Conservation (phyloP, 1,284 basidiomycete genomes). For the Hymenochaete sp. region DNA sequence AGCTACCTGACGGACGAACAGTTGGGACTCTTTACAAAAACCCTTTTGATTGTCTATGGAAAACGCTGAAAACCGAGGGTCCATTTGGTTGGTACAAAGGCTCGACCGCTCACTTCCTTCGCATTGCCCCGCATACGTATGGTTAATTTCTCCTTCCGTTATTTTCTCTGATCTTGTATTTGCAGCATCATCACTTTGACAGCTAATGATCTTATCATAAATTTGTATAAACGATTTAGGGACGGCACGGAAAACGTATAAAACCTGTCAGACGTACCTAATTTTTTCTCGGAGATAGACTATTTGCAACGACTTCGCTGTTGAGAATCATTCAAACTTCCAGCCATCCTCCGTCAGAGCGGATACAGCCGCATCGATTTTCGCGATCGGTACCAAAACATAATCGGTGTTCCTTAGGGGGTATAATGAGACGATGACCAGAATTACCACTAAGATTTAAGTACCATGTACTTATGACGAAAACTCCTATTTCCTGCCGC, state of each 20-base stretch:
- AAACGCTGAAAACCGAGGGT: slow-evolving; percentile 89
- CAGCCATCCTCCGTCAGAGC: slow-evolving; percentile 42
- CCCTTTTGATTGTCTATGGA: slow-evolving; percentile 94
- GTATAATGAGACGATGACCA: slow-evolving; percentile 5
- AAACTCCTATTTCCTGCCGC: slow-evolving; percentile 46
- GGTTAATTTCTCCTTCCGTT: slow-evolving; percentile 22
- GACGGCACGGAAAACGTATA: slow-evolving; percentile 4
- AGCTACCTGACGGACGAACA: slow-evolving; percentile 63
- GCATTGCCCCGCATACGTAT: slow-evolving; percentile 89
- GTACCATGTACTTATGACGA: slow-evolving; percentile 64
- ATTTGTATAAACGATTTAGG: slow-evolving; percentile 50
- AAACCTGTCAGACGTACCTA: no score
- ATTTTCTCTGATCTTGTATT: slow-evolving; percentile 1
- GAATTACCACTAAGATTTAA: slow-evolving; percentile 18
- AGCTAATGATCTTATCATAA: slow-evolving; percentile 76
- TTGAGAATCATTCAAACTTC: slow-evolving; percentile 22
- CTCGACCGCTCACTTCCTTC: slow-evolving; percentile 70
- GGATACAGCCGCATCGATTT: slow-evolving; percentile 32
- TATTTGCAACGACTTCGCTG: no score
- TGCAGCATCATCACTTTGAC: slow-evolving; percentile 77
- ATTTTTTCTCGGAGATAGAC: no score
- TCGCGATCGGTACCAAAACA: slow-evolving; percentile 42
- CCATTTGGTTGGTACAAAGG: slow-evolving; percentile 91
- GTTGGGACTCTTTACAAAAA: slow-evolving; percentile 81
- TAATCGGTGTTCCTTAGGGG: slow-evolving; percentile 53